A percentile compares a stretch with the other conserved stretches of the same genome.
phyloP scores from a whole-genome alignment of 805 yeast genomes.

The Yamadazyma akitaensis region DNA sequence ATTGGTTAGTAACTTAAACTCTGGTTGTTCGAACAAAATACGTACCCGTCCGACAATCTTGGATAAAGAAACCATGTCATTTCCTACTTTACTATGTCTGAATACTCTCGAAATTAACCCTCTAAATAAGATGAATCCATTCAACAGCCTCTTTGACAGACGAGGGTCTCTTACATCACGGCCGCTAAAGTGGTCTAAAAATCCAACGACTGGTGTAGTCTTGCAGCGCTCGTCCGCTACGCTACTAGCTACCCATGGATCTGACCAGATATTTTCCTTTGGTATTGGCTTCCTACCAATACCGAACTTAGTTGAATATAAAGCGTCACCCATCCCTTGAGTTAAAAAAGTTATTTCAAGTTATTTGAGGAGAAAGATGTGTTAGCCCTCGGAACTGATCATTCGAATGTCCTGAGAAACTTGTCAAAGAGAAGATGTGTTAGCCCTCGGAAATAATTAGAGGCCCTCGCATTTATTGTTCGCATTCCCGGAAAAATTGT shows the following conservation, averaged over 20 bases:
- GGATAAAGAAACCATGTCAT: background rate
- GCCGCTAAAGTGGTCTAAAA: background rate
- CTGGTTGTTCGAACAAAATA: no score
- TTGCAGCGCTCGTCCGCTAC: background rate
- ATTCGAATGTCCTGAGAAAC: background rate
- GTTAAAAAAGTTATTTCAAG: background rate
- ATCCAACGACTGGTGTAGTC: background rate
- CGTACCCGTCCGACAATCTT: background rate
- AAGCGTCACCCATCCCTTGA: background rate
- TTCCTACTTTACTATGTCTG: background rate
- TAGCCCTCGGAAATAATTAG: no score
- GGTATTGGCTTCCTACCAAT: background rate
- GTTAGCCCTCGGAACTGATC: background rate
- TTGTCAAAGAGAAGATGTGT: no score
- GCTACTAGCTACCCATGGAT: background rate
- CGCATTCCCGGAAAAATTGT: no score
- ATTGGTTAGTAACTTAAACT: background rate
- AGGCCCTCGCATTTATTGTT: no score
- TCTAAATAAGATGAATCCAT: background rate
- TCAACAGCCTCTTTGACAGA: background rate
- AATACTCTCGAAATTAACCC: background rate
- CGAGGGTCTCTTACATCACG: background rate
- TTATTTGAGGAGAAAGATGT: background rate
- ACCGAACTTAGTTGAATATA: background rate
- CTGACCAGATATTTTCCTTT: background rate